Conservation (phyloP, 2,329 filamentous ascomycete species). For the Colletotrichum navitas region DNA sequence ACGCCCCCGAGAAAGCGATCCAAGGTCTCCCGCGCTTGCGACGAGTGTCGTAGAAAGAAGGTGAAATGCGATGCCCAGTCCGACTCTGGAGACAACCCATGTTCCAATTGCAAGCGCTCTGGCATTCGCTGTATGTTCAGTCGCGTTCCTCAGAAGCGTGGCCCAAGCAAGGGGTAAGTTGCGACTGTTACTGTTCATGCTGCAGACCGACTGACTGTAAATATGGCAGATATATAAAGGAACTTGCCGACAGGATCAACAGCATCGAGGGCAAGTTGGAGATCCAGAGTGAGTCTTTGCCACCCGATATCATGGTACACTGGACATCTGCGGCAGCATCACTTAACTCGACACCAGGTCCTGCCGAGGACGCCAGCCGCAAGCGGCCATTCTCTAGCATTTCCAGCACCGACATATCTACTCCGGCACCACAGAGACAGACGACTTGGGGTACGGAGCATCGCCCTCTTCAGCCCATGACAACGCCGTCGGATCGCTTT, state of each 20-base stretch:
- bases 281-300: slow-evolving; percentile 52
- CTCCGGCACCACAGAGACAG: slow-evolving; percentile 56
- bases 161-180: slow-evolving; percentile 85
- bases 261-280: slow-evolving; percentile 84
- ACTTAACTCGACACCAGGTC: slow-evolving; percentile 30
- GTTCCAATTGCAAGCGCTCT: slow-evolving; percentile 84
- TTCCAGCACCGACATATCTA: slow-evolving; percentile 50
- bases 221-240: slow-evolving; percentile 82
- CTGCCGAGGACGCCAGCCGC: slow-evolving; percentile 44
- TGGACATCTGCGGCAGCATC: slow-evolving; percentile 2
- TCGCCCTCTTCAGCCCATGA: slow-evolving; percentile 58
- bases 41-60: slow-evolving; percentile 90
- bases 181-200: slow-evolving; percentile 19
- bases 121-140: slow-evolving; percentile 87
- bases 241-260: slow-evolving; percentile 86
- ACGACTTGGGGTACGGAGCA: slow-evolving; percentile 63
- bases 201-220: slow-evolving; percentile 36
- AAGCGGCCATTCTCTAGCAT: slow-evolving; percentile 55
- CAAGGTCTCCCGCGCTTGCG: slow-evolving; percentile 89
- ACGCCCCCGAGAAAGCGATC: slow-evolving; percentile 81
- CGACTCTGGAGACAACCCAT: slow-evolving; percentile 79
- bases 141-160: slow-evolving; percentile 87
- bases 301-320: slow-evolving; percentile 3
- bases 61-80: slow-evolving; percentile 88
- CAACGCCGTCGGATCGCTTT: slow-evolving; percentile 50